Base-by-base conservation (phyloP, 495 filamentous ascomycete species). In the Hamigera avellanea region DNA sequence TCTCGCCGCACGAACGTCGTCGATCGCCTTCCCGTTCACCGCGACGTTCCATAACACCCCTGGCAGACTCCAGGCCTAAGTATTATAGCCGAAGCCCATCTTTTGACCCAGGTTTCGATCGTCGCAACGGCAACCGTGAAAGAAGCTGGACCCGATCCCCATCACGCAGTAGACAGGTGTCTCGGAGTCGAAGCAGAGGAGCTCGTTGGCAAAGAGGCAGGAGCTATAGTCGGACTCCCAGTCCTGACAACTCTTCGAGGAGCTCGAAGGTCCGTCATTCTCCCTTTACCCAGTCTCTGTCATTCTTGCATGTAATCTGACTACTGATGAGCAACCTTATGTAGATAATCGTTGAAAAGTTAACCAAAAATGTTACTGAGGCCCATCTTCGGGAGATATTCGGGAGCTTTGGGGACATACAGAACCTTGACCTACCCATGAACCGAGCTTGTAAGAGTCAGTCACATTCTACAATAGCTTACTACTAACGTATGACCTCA, bases 281-380 rank as follows among this genome's bases (percentile, higher is more conserved):
- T 36, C 14, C 18, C 1, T 32, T 14, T 32, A 13, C 10, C 31
- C 14, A 29, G 23, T 19, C 32, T 26, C n/a, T 10, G 14, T 33
- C 10, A 23, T 33, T 33, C 17, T 12, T 27, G 14, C 28, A 21
- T 26, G 19, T n/a, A 15, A 6, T 8, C 19, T 26, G 31, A 28
- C 8, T 35, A 39, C 46, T 35, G 30, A 40, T 31, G 18, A 39
- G 21, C 45, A 33, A 46, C 33, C 1, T 8, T 32, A 17, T 31
- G 25, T 48, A 96, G 86, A 87, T 98, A 41, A 86, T 96, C 12
- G 80, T 96, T 21, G 93, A 98, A 62, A 93, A 91, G 52, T 70
- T 98, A 47, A 93, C 89, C 3, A 95, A 93, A 52, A 99, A 95
- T 53, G 78, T 99, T 45, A 88, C 81, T 35, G 86, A 86, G 45